Base-by-base conservation (phyloP, 345 rosid species). In the Euphorbia peplus region DNA sequence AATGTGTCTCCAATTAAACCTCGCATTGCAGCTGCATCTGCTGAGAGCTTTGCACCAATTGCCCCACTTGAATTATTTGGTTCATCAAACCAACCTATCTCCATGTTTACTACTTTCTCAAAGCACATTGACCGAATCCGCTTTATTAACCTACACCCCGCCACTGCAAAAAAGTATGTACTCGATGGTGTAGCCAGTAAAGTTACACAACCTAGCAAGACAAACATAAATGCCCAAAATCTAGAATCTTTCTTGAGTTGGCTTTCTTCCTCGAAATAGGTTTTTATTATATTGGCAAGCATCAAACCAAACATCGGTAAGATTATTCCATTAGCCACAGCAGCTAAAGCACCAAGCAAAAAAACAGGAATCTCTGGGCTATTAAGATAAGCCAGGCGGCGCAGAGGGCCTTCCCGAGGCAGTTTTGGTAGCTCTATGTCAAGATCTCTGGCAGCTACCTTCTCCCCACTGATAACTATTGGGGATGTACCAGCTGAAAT, bases 151-250 rank as follows among this genome's bases (percentile, higher is more conserved):
- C 19, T 59, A 59, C 52, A 59, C 8, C 65, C 72, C 5, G 64
- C 72, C 12, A 69, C 47, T 1, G 72, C 19, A 46, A 69, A 69
- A 2, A 59, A 48, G 44, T 47, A 69, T 9, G 64, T 14, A 7
- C 64, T 69, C 7, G 47, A 2, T 14, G 58, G 65, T 16, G 15
- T 28, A 6, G 53, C 14, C 39, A 59, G 9, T 29, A 59, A 46
- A 19, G 59, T n/a, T 11, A 35, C 57, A 13, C 46, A 7, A 10
- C 39, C 60, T 18, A 58, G 22, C 6, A 61, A 15, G 22, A 21
- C 50, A 22, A 69, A 59, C 46, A 59, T 69, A 21, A 59, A 15
- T 13, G 72, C 72, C 72, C 66, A 69, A 42, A 69, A 69, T 30
- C 13, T 30, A 18, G 65, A 58, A 47, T 59, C 48, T n/a, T 32